Percentiles rank a stretch among this genome's conserved stretches.
phyloP scores from a whole-genome alignment of 1,284 basidiomycete genomes.

The Ustilago vetiveriae region DNA sequence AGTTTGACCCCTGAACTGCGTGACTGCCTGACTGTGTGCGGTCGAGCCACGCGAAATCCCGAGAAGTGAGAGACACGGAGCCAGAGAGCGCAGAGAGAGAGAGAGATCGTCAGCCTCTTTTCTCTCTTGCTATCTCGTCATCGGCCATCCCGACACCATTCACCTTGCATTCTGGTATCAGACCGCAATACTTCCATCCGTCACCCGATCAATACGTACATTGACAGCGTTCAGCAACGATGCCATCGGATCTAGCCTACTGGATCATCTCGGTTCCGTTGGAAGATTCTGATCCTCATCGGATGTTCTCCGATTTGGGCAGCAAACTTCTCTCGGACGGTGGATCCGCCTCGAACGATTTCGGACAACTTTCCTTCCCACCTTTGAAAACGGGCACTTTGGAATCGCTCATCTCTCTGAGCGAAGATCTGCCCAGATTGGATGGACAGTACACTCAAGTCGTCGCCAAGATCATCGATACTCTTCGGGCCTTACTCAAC shows the following conservation, averaged over 20 bases:
- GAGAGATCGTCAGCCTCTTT: background rate
- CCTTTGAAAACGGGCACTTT: conserved; percentile 83
- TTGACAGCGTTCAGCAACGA: conserved; percentile 34
- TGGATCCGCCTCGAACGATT: conserved; percentile 46
- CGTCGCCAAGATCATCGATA: conserved; percentile 93
- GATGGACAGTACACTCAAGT: conserved; percentile 86
- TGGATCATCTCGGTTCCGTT: conserved; percentile 72
- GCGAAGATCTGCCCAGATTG: conserved; percentile 90
- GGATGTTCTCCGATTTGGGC: conserved; percentile 69
- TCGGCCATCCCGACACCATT: too few species aligned
- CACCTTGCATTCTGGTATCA: too few species aligned
- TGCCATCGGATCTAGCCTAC: conserved; percentile 71
- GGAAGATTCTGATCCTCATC: conserved; percentile 69
- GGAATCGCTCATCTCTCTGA: conserved; percentile 85
- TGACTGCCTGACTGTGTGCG: background rate
- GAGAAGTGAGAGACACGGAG: background rate
- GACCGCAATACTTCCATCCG: too few species aligned
- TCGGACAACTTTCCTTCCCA: conserved; percentile 59
- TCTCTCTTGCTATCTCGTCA: background rate
- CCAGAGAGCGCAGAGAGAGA: background rate
- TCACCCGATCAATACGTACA: background rate
- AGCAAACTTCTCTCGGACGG: conserved; percentile 66
- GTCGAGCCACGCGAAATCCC: conserved; percentile 9
- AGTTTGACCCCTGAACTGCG: conserved; percentile 6
- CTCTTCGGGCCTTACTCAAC: conserved; percentile 86